Evolutionary conservation across 2,329 filamentous ascomycete species (phyloP), one percentile per base, ranked within the genome.

Genomic region (Aspergillus ochraceoroseus): DNA sequence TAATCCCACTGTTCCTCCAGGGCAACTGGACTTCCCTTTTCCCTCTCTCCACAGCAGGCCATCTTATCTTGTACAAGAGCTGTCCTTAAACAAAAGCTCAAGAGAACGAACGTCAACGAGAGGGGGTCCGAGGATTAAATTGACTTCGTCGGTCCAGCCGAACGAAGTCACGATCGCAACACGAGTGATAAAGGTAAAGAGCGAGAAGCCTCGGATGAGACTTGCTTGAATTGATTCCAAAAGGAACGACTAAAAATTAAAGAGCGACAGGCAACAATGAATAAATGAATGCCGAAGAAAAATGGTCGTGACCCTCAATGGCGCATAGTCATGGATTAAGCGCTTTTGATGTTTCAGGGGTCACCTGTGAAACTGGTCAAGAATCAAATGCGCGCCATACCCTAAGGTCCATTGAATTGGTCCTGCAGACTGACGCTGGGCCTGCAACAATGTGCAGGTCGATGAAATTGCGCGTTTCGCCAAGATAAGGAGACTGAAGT

Each of bases 1-100:
- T 89, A 94, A 58, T 89, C 86, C 90, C 90, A 96, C 73, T 88
- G 85, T 70, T 92, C 87, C 66, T 95, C 90, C 45, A 85, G 81
- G 48, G 78, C 75, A 48, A 90, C 76, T 48, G 83, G 74, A 51
- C 73, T 75, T 60, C 5, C 17, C 15, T 84, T 83, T 47, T 68
- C 65, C 52, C 67, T 57, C 47, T 80, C 76, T 49, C 78, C 76
- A 53, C 77, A 71, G 59, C 81, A 85, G 53, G 76, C 74, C 84
- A 88, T 87, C 34, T 58, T 76, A 62, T n/a, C n/a, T n/a, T 19
- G 26, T 18, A 22, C 47, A 26, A 34, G 42, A 41, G 56, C 53
- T 55, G 59, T 32, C 57, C 59, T 47, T n/a, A n/a, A 58, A 55
- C 57, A 61, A 58, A 19, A 17, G 29, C 35, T 19, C 9, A 30